Evolutionary conservation across 768 basidiomycete genomes (phyloP).

Genomic region (Tylopilus rubrobrunneus): DNA sequence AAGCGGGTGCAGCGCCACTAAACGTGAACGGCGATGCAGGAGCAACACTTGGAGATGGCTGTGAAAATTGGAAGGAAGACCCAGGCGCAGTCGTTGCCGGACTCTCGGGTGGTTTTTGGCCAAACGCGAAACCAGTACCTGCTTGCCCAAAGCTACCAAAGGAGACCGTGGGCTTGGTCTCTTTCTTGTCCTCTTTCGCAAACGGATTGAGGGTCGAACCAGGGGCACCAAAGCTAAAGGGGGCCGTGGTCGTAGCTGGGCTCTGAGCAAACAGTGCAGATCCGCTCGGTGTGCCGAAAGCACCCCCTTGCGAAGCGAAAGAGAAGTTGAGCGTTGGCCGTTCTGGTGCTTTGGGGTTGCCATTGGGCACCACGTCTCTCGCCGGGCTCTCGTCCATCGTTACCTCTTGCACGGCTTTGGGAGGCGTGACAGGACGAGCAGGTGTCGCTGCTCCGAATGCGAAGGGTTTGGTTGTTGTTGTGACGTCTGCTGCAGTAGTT

Average conservation of each 20-base stretch:
- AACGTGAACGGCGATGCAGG: conserved; percentile 44
- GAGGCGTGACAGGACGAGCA: conserved; percentile 60
- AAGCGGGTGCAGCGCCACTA: conserved; percentile 37
- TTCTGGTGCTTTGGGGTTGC: conserved; percentile 32
- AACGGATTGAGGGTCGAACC: conserved; percentile 43
- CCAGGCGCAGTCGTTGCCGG: conserved; percentile 37
- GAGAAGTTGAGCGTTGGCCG: conserved; percentile 46
- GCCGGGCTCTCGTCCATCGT: conserved; percentile 82
- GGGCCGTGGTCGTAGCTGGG: conserved; percentile 29
- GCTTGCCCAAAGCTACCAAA: conserved; percentile 49
- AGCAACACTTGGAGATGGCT: conserved; percentile 34
- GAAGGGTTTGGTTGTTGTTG: conserved; percentile 44
- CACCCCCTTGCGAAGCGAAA: conserved; percentile 39
- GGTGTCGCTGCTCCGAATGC: conserved; percentile 44
- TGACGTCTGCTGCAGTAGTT: conserved; percentile 38
- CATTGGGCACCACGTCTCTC: conserved; percentile 51
- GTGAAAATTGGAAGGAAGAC: conserved; percentile 47
- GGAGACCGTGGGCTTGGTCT: conserved; percentile 37
- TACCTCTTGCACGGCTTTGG: conserved; percentile 62
- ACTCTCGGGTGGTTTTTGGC: conserved; percentile 37
- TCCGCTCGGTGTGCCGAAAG: conserved; percentile 40
- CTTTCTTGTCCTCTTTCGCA: conserved; percentile 43
- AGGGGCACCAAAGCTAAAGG: conserved; percentile 34
- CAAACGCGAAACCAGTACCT: conserved; percentile 44
- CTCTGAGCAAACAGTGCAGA: conserved; percentile 35